Base-by-base conservation (phyloP, 495 filamentous ascomycete species). In the Penicillium steckii region DNA sequence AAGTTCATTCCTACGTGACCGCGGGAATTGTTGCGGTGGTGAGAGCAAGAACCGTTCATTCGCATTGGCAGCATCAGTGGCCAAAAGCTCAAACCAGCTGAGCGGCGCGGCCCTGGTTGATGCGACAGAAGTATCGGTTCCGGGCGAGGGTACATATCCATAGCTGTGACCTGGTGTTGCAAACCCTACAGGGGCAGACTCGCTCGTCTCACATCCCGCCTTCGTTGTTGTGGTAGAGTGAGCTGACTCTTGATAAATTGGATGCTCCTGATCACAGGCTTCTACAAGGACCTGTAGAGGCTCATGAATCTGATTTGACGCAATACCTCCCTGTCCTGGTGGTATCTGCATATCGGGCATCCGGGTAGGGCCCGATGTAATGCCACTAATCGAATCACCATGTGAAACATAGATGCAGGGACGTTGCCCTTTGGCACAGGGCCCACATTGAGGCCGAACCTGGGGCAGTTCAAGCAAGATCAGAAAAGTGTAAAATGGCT, bases 11-110 rank as follows among this genome's bases (percentile, higher is more conserved):
- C 37, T 21, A 6, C 15, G 29, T 1, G 35, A 26, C 2, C 44
- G 46, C 3, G 57, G 46, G 8, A 50, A 52, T 23, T 50, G 47
- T 13, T 57, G 53, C 1, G 50, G 58, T 3, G 66, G 58, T 0
- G 66, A 66, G 13, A 68, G 41, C 5, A 62, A 22, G 22, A 68
- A 66, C 10, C 58, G 47, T 5, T 52, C 54, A 25, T 68, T 55
- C 18, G 60, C 58, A 47, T 64, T 66, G 3, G 57, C 66, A 12
- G 66, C 66, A 47, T 68, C 66, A 3, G 53, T 60, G 1, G 66
- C 66, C 10, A 68, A 27, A 0, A 68, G 44, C 46, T 68, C 66
- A 26, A 68, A 68, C 66, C 62, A 68, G 38, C 66, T 66, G 8
- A 66, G 41, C 3, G 66, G 62, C 9, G 62, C 66, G 5, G 44